Base-by-base conservation (phyloP, 768 basidiomycete genomes). In the Lactarius vividus region DNA sequence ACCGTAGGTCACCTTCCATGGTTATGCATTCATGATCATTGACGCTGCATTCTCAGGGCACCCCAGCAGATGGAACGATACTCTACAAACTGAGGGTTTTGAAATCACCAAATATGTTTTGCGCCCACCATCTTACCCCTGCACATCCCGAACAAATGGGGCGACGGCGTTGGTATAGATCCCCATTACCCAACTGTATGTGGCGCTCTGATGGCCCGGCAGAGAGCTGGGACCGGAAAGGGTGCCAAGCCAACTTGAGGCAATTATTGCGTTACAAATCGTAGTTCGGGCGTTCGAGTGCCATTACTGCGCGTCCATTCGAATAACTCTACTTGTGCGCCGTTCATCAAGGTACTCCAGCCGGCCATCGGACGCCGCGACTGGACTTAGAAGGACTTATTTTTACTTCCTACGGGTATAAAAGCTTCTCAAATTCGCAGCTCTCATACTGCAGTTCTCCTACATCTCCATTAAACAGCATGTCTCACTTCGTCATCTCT, bases 401-500 rank as follows among this genome's bases (percentile, higher is more conserved):
- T 59, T n/a, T 44, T 28, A 3, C 3, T 23, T 35, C n/a, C 11
- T 15, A 26, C 44, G 10, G 26, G 33, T 58, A 66, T 62, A 66
- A 62, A 66, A 53, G 29, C 39, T 13, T 29, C 54, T 61, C 53
- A 16, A 10, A 7, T 44, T 31, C 16, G 15, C 23, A 35, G 42
- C 28, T 7, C 55, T 39, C 26, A 20, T 40, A 54, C 18, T 39
- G 20, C 20, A 55, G 26, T 28, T 28, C n/a, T 37, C 15, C 9
- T 13, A 11, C 56, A 28, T 40, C 39, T 37, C 52, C 56, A n/a
- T 31, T 46, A 7, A 10, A 5, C 31, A 62, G 4, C 57, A 70
- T 68, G 69, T 64, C 69, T 64, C 69, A 63, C 26, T 20, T 57
- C 46, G 15, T 70, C 23, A 62, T 68, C 23, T 58, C 52, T 20